Percentiles rank a stretch among this genome's conserved stretches.
Conservation (phyloP, 139 green algal genomes). For the Ostreobium quekettii region DNA sequence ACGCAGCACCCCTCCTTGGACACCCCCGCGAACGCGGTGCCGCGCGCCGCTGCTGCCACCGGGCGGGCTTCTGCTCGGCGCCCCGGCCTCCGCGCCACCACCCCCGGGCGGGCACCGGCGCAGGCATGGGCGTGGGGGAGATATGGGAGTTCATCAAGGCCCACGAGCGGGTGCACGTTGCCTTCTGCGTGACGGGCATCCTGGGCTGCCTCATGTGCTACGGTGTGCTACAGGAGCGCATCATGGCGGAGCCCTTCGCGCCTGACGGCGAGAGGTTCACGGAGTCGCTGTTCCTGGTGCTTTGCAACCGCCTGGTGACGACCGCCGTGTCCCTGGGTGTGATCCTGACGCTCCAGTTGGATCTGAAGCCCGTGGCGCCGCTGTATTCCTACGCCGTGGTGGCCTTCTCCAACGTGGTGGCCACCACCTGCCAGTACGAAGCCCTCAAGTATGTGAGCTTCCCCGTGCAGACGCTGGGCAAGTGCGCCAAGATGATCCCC, state of each 20-base stretch:
- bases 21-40: too few species aligned
- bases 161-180: slow-evolving; percentile 41
- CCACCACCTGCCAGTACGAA: slow-evolving; percentile 96
- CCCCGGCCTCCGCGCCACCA: too few species aligned
- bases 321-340: slow-evolving; percentile 37
- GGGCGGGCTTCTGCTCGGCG: too few species aligned
- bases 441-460: slow-evolving; percentile 96
- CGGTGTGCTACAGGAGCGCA: slow-evolving; percentile 84
- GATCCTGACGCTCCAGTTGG: slow-evolving; percentile 41
- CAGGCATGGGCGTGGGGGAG: too few species aligned
- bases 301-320: slow-evolving; percentile 88
- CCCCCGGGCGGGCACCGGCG: too few species aligned
- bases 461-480: slow-evolving; percentile 87
- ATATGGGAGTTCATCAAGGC: slow-evolving; percentile 5
- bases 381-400: slow-evolving; percentile 68
- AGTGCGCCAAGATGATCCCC: slow-evolving; percentile 92
- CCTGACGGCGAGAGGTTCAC: slow-evolving; percentile 64
- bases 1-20: too few species aligned
- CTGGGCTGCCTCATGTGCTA: slow-evolving; percentile 70
- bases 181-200: slow-evolving; percentile 52
- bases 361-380: slow-evolving; percentile 58
- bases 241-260: slow-evolving; percentile 75
- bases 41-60: too few species aligned
- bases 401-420: slow-evolving; percentile 87
- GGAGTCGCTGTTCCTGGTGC: slow-evolving; percentile 86